Evolutionary conservation across 2,329 filamentous ascomycete genomes (phyloP).

Genomic region (Bisporella sp.): DNA sequence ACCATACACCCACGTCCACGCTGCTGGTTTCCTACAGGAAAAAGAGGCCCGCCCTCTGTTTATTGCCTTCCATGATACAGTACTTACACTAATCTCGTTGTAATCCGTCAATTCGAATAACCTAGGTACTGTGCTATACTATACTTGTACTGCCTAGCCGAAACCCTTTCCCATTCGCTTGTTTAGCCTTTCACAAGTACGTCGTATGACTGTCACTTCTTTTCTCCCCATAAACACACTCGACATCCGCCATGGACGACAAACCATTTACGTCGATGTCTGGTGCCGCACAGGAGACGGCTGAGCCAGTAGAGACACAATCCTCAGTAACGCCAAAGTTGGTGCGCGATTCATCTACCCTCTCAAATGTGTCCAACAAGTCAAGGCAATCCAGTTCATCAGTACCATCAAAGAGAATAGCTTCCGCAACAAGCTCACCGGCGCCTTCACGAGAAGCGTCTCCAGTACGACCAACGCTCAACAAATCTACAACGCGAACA

Average conservation of each 20-base stretch:
- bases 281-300: constrained; percentile 7
- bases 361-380: constrained; percentile 20
- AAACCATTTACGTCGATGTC: constrained; percentile 4
- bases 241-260: constrained; percentile 11
- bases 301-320: constrained; percentile 6
- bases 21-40: background rate
- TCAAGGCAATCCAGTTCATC: no score
- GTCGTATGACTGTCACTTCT: background rate
- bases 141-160: background rate
- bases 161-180: constrained; percentile 7
- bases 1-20: background rate
- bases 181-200: constrained; percentile 2
- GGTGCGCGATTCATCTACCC: constrained; percentile 17
- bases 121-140: background rate
- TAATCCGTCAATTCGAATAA: background rate
- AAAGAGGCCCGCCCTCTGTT: background rate
- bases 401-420: constrained; percentile 16
- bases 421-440: constrained; percentile 37
- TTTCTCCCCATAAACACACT: background rate
- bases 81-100: background rate
- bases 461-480: constrained; percentile 28
- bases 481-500: constrained; percentile 17
- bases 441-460: constrained; percentile 42
- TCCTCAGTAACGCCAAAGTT: constrained; percentile 6
- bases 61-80: background rate